Conservation (phyloP, 2,329 filamentous ascomycete genomes). For the Pseudogymnoascus sp. region DNA sequence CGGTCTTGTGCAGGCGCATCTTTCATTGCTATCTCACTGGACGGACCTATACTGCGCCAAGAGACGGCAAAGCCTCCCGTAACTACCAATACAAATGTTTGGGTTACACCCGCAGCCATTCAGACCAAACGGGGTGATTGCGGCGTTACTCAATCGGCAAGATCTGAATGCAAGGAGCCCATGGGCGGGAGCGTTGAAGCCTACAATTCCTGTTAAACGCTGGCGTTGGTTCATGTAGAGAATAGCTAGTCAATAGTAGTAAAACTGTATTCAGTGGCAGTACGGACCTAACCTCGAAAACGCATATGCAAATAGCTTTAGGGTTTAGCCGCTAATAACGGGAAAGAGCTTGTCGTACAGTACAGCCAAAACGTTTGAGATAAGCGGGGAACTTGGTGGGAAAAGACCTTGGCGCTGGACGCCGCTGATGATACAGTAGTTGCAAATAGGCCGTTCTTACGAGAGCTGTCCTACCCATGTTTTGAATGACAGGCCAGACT, state of each 20-base stretch:
- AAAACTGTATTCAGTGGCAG: not conserved
- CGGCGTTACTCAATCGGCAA: not conserved
- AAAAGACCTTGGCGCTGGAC: not conserved
- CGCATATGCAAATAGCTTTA: not conserved
- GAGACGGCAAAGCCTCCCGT: not conserved
- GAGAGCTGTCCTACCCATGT: not conserved
- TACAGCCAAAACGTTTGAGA: not conserved
- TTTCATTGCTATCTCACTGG: not conserved
- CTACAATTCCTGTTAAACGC: not conserved
- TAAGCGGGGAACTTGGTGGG: conserved; percentile 1
- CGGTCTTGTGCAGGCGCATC: not conserved
- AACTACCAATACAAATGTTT: not conserved
- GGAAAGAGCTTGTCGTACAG: not conserved
- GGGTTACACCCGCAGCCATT: not conserved
- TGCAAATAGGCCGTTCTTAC: not conserved
- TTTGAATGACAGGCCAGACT: not conserved
- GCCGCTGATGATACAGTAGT: not conserved
- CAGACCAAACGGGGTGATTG: not conserved
- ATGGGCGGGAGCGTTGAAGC: not conserved
- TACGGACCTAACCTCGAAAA: not conserved
- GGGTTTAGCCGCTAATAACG: not conserved
- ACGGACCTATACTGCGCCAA: not conserved
- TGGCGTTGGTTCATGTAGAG: not conserved
- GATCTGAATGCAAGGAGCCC: not conserved
- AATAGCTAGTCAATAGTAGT: not conserved